Conservation (phyloP, 2,329 filamentous ascomycete genomes). For the Hymenoscyphus repandus region DNA sequence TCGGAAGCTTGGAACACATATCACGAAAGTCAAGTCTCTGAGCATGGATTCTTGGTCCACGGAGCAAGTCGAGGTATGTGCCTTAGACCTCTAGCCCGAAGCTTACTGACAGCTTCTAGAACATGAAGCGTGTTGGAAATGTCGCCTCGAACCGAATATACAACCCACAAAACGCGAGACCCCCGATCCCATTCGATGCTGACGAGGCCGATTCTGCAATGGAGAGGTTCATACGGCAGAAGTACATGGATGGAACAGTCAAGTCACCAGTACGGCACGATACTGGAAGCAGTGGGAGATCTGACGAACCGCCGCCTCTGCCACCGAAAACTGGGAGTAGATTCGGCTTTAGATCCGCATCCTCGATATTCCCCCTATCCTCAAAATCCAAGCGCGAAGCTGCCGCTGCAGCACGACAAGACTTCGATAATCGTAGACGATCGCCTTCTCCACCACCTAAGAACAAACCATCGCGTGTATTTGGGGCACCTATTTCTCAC, state of each 20-base stretch:
- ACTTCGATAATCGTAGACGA: slow-evolving; percentile 14
- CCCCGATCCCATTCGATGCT: slow-evolving; percentile 80
- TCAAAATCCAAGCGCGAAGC: slow-evolving; percentile 40
- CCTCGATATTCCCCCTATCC: slow-evolving; percentile 44
- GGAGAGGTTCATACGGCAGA: slow-evolving; percentile 91
- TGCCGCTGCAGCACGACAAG: slow-evolving; percentile 11
- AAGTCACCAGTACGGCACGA: slow-evolving; percentile 37
- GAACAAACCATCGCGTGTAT: slow-evolving; percentile 59
- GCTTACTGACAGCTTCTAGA: slow-evolving; percentile 45
- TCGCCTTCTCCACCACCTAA: slow-evolving; percentile 26
- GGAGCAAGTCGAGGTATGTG: slow-evolving; percentile 87
- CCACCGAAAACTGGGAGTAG: slow-evolving; percentile 54
- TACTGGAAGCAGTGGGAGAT: slow-evolving; percentile 38
- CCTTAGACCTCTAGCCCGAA: neutral
- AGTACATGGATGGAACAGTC: slow-evolving; percentile 68
- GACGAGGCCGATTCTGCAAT: slow-evolving; percentile 93
- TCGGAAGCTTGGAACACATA: slow-evolving; percentile 93
- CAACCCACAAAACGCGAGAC: slow-evolving; percentile 78
- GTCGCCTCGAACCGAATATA: slow-evolving; percentile 78
- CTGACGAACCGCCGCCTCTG: slow-evolving; percentile 54
- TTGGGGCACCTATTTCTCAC: slow-evolving; percentile 62
- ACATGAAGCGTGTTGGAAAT: slow-evolving; percentile 93
- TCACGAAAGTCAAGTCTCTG: slow-evolving; percentile 97
- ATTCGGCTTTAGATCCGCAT: slow-evolving; percentile 61
- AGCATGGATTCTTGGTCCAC: slow-evolving; percentile 98